These are phyloP conservation scores for Nasturtium officinale DNA, from an alignment of 345 rosid species.

Conservation along the genomic window DNA sequence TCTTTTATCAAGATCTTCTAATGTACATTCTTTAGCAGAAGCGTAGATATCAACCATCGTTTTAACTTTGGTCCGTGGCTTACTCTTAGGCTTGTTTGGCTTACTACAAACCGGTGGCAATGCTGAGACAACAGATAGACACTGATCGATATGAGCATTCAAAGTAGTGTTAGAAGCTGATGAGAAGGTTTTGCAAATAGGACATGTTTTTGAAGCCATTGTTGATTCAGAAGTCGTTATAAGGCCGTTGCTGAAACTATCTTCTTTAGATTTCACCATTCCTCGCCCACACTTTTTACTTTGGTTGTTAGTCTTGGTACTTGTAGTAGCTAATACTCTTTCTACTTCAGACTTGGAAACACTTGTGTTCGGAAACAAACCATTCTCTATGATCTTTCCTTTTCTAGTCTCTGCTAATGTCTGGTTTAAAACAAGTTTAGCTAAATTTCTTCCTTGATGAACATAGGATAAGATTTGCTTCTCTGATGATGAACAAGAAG, in stretches of 20 bases:
- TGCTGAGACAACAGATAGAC: constrained; percentile 74
- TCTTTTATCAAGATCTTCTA: constrained; percentile 90
- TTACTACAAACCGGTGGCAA: constrained; percentile 63
- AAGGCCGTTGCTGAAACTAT: constrained; percentile 39
- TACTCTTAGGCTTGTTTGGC: constrained; percentile 65
- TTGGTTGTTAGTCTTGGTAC: constrained; percentile 39
- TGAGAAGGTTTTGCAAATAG: constrained; percentile 95
- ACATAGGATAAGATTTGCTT: constrained; percentile 42
- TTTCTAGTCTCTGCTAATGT: constrained; percentile 46
- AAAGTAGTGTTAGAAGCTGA: constrained; percentile 95
- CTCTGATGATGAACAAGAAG: constrained; percentile 43
- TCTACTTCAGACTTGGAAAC: constrained; percentile 62
- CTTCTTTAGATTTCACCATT: constrained; percentile 73
- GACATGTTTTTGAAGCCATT: constrained; percentile 79
- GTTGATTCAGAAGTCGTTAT: constrained; percentile 50
- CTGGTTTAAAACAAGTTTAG: constrained; percentile 40
- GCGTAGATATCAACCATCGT: constrained; percentile 81
- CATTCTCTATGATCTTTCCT: constrained; percentile 56
- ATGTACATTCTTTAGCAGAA: constrained; percentile 65
- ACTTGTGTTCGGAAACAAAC: constrained; percentile 56
- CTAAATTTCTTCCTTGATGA: constrained; percentile 33
- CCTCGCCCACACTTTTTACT: constrained; percentile 74
- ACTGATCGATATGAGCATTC: constrained; percentile 99
- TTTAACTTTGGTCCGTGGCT: constrained; percentile 67
- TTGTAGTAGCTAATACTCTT: constrained; percentile 35